phyloP scores from a whole-genome alignment of 1,284 basidiomycete species.

The Volvariella surrecta region DNA sequence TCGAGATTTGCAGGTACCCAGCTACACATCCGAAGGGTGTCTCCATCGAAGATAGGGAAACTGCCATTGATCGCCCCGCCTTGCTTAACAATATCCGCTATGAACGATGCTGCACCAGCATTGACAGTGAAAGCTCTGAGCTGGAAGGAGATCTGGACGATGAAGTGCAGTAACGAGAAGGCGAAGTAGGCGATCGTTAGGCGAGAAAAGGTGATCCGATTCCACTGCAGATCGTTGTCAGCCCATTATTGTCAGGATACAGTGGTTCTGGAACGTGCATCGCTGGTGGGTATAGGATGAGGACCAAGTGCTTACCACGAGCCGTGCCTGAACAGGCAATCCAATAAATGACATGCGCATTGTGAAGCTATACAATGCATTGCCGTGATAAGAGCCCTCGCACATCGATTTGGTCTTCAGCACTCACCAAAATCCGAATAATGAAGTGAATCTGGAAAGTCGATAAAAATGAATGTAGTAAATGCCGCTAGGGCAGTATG shows the following conservation, averaged over 20 bases:
- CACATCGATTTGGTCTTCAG: too few relatives aligned
- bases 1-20: constrained; percentile 41
- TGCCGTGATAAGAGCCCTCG: too few relatives aligned
- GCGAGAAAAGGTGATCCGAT: constrained; percentile 58
- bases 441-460: neutral
- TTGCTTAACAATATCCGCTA: constrained; percentile 40
- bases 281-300: too few relatives aligned
- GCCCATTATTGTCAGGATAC: too few relatives aligned
- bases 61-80: constrained; percentile 40
- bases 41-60: constrained; percentile 41
- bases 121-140: constrained; percentile 60
- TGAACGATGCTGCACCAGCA: constrained; percentile 42
- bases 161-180: constrained; percentile 60
- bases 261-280: too few relatives aligned
- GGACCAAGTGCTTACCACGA: constrained; percentile 36
- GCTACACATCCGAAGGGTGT: constrained; percentile 48
- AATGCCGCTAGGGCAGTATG: constrained; percentile 38
- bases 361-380: constrained; percentile 8
- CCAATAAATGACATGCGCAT: constrained; percentile 38
- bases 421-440: too few relatives aligned
- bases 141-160: constrained; percentile 63
- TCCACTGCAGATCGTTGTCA: constrained; percentile 38
- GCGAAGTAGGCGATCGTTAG: constrained; percentile 57
- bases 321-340: constrained; percentile 35
- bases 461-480: constrained; percentile 21